These are phyloP conservation scores for Lonicera japonica DNA, from an alignment of 129 eudicot genomes.

Conservation along the genomic window DNA sequence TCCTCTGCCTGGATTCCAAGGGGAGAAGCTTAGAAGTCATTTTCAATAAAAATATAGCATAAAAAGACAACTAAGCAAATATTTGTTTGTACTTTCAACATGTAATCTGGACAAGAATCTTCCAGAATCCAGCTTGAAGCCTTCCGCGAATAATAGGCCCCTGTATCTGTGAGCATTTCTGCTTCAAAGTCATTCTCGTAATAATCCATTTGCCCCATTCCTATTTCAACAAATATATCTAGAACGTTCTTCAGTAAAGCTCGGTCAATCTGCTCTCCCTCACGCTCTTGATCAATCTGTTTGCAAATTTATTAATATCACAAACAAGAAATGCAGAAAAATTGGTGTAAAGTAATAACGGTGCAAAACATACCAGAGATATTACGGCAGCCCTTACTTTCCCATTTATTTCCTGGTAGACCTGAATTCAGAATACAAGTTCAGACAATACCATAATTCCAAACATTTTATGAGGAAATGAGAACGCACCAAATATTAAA, in stretches of 20 bases:
- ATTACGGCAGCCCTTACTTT: slow-evolving; percentile 95
- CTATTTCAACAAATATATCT: slow-evolving; percentile 91
- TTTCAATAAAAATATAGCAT: not conserved
- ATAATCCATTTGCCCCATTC: slow-evolving; percentile 85
- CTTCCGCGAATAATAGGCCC: slow-evolving; percentile 84
- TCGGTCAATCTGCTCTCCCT: slow-evolving; percentile 94
- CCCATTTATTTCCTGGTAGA: slow-evolving; percentile 63
- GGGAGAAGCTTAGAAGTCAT: slow-evolving; percentile 3
- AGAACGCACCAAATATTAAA: not conserved
- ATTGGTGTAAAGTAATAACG: not conserved
- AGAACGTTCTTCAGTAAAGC: slow-evolving; percentile 86
- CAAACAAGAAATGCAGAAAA: not conserved
- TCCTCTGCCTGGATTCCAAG: slow-evolving; percentile 57
- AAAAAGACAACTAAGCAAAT: not conserved
- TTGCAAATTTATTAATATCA: not conserved
- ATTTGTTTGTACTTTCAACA: slow-evolving; percentile 46
- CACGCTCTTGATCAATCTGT: slow-evolving; percentile 93
- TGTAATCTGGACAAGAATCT: slow-evolving; percentile 83
- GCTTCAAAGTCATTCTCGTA: slow-evolving; percentile 88
- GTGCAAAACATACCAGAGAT: slow-evolving; percentile 63
- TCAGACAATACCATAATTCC: not conserved
- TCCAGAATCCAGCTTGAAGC: slow-evolving; percentile 88
- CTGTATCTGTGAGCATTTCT: slow-evolving; percentile 67
- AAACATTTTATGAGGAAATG: not conserved
- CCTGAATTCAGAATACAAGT: slow-evolving; percentile 28